Evolutionary conservation across 768 basidiomycete genomes (phyloP), one percentile per base, ranked within the genome.

Genomic region (Plicaturopsis crispa): DNA sequence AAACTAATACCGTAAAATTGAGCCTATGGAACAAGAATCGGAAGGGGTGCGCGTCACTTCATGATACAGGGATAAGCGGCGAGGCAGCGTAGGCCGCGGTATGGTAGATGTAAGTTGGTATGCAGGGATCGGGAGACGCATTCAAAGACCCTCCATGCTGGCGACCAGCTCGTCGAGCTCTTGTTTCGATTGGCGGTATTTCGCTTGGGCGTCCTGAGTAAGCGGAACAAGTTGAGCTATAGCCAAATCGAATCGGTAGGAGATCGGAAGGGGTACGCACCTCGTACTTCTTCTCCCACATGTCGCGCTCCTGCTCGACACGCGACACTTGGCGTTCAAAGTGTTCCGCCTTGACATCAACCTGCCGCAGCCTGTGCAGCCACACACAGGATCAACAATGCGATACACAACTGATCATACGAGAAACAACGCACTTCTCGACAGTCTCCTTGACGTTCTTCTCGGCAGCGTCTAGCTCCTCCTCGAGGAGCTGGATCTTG

Each of bases 291-390:
- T 82, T 77, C 77, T 96, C 93, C 88, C 86, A 91, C 28, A 57
- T 52, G 58, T 98, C 94, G 36, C 93, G 80, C 61, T 99, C 96
- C 55, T 86, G 79, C 58, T 97, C 93, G 34, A 77, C 68, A 31
- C 86, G 76, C 48, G 78, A 70, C 14, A 96, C 80, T 56, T 93
- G 88, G 35, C 92, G 79, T 65, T 97, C 94, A 57, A 89, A 96
- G 66, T 98, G 91, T 61, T 99, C 96, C 7, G 94, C 94, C 69
- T 97, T 99, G 63, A 98, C 84, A 56, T 99, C 96, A 41, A 94
- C 91, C 55, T 94, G 89, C 45, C 94, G 73, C 51, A 99, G 72
- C 62, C 94, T 98, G 50, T 31, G 36, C 24, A 35, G 24, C 17
- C 48, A 40, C 10, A 20, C 19, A 13, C 38, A 39, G 40, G 43